Conservation (phyloP, 306 rosid species). For the Crataegus laevigata region DNA sequence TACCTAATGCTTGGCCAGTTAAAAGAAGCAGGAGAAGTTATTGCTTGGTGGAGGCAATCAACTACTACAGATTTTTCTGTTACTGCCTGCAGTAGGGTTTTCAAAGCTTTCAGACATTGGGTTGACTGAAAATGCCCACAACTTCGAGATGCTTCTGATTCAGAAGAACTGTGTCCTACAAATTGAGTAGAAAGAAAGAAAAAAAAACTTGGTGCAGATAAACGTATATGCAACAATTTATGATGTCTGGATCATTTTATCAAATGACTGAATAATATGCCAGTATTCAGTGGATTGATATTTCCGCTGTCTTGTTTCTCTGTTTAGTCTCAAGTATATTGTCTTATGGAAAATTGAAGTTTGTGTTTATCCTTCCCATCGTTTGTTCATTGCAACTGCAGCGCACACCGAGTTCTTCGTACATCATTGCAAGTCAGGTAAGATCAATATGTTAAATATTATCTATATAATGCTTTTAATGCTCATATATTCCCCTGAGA, state of each 20-base stretch:
- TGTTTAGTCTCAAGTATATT: neutral
- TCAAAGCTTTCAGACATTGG: constrained; percentile 59
- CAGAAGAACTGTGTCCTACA: constrained; percentile 40
- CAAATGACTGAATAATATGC: neutral
- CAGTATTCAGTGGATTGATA: neutral
- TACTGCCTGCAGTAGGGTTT: constrained; percentile 46
- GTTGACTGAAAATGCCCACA: constrained; percentile 38
- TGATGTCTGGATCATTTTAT: neutral
- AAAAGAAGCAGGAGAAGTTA: constrained; percentile 61
- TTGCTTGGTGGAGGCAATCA: constrained; percentile 85
- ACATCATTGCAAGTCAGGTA: neutral
- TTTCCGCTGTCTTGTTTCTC: neutral
- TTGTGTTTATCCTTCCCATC: neutral
- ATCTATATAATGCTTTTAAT: no score
- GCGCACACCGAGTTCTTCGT: neutral
- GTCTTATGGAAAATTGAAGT: neutral
- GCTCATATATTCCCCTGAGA: neutral
- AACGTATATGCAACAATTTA: neutral
- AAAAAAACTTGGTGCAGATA: neutral
- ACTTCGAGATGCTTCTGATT: constrained; percentile 42
- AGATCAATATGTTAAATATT: neutral
- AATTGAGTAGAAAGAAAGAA: neutral
- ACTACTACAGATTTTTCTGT: constrained; percentile 46
- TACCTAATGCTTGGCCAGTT: constrained; percentile 67
- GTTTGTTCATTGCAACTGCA: neutral